phyloP scores from a whole-genome alignment of 2,329 filamentous ascomycete genomes.

The Fonsecaea multimorphosa region DNA sequence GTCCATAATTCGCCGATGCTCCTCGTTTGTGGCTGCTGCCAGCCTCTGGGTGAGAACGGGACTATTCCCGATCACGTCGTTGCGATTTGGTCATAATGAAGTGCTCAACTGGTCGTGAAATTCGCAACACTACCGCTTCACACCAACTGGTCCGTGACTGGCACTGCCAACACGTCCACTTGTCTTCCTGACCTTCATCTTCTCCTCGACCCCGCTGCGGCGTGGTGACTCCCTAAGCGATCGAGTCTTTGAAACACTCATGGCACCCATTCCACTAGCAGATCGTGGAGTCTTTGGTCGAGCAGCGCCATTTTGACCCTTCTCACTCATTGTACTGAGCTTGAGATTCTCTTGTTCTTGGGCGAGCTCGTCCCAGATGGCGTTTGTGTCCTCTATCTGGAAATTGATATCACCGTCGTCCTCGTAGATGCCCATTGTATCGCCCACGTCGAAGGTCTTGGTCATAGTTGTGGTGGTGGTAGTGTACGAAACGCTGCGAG shows the following conservation, averaged over 20 bases:
- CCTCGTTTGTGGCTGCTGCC: background rate
- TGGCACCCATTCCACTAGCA: slow-evolving; percentile 37
- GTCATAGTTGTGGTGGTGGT: slow-evolving; percentile 40
- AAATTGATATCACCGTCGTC: slow-evolving; percentile 36
- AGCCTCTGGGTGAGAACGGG: background rate
- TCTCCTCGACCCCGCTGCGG: slow-evolving; percentile 40
- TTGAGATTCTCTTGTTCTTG: slow-evolving; percentile 40
- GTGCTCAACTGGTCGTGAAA: slow-evolving; percentile 10
- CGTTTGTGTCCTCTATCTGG: slow-evolving; percentile 35
- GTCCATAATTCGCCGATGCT: slow-evolving; percentile 10
- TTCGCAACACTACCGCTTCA: slow-evolving; percentile 31
- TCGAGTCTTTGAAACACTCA: slow-evolving; percentile 38
- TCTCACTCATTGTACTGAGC: slow-evolving; percentile 34
- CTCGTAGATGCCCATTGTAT: slow-evolving; percentile 40
- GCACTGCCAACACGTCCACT: slow-evolving; percentile 55
- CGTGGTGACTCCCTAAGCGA: slow-evolving; percentile 37
- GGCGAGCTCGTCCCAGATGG: slow-evolving; percentile 39
- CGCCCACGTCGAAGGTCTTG: slow-evolving; percentile 36
- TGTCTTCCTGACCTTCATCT: slow-evolving; percentile 50
- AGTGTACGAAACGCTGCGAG: slow-evolving; percentile 41
- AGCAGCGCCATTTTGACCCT: slow-evolving; percentile 17
- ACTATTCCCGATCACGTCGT: slow-evolving; percentile 2
- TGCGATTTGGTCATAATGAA: slow-evolving; percentile 11
- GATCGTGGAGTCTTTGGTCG: slow-evolving; percentile 33
- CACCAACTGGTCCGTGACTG: slow-evolving; percentile 30